Base-by-base conservation (phyloP, 2,329 filamentous ascomycete genomes). In the Fusarium sp. region DNA sequence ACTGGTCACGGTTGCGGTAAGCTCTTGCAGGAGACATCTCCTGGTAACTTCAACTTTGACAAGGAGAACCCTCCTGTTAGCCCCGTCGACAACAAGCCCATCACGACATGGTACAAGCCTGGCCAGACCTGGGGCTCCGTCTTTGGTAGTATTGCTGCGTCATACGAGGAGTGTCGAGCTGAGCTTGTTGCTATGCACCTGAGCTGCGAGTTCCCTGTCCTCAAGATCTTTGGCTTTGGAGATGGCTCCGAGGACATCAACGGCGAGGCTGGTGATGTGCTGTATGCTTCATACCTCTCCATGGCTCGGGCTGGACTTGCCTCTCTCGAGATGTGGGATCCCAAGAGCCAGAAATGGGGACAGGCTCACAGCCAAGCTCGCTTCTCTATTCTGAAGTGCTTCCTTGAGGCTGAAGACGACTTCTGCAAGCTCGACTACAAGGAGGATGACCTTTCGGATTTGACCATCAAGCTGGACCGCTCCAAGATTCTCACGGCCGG, bases 91-190 rank as follows among this genome's bases (percentile, higher is more conserved):
- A 88, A 90, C 70, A 92, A 96, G 83, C 93, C 81, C 1, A 88
- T 98, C 57, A 90, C 89, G 3, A 94, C 93, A 1, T 98, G 93
- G 92, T 98, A 98, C 86, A 97, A 97, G 84, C 95, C 95, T 3
- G 95, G 95, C 4, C 94, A 98, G 83, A 98, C 96, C 0, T 98
- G 95, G 95, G 94, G 94, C 65, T 95, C 92, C 6, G 94, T 98
- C 0, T 98, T 98, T 80, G 95, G 95, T 29, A 91, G 93, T 70
- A 91, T 97, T 73, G 95, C 95, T 41, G 94, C 93, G 5, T 94
- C 92, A 18, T 98, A 98, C 80, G 96, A 98, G 84, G 96, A 98
- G 83, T 98, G 96, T 82, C 92, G 96, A 65, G 96, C 96, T 6
- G 96, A 98, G 82, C 93, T 95, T 78, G 95, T 98, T 13, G 96